Evolutionary conservation across 2,329 filamentous ascomycete species (phyloP).

Genomic region (Fusarium keratoplasticum): DNA sequence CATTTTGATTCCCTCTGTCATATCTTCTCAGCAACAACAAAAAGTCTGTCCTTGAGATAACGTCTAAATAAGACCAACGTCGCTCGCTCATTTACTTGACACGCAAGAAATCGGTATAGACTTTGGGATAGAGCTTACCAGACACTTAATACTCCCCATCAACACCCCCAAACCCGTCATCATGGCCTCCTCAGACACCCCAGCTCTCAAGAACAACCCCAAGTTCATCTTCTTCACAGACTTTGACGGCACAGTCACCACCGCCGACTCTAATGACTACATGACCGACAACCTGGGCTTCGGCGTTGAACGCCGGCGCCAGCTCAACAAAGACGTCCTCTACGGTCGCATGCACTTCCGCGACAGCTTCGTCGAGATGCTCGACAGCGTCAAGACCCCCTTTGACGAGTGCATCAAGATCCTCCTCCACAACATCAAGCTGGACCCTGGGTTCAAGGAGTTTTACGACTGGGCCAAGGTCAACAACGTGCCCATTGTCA

Average conservation of each 20-base stretch:
- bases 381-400: slow-evolving; percentile 84
- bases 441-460: slow-evolving; percentile 88
- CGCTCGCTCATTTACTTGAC: not conserved
- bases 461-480: slow-evolving; percentile 87
- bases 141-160: not conserved
- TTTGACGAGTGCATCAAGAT: slow-evolving; percentile 85
- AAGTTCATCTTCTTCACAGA: slow-evolving; percentile 99
- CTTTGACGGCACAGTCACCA: slow-evolving; percentile 96
- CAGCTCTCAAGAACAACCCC: slow-evolving; percentile 75
- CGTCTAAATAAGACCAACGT: not conserved
- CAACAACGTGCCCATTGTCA: slow-evolving; percentile 91
- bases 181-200: slow-evolving; percentile 63
- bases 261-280: slow-evolving; percentile 73
- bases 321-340: slow-evolving; percentile 83
- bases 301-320: slow-evolving; percentile 75
- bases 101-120: not conserved
- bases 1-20: slow-evolving; percentile 33
- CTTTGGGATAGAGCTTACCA: not conserved
- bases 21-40: slow-evolving; percentile 22
- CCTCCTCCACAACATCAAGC: slow-evolving; percentile 83
- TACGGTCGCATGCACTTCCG: slow-evolving; percentile 78
- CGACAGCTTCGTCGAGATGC: slow-evolving; percentile 91
- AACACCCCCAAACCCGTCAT: slow-evolving; percentile 21
- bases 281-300: slow-evolving; percentile 94
- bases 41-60: slow-evolving; percentile 9